Percentiles rank a stretch among this genome's conserved stretches.
Conservation (phyloP, 192 early-diverging fungal genomes). For the Backusella mclennaniae region DNA sequence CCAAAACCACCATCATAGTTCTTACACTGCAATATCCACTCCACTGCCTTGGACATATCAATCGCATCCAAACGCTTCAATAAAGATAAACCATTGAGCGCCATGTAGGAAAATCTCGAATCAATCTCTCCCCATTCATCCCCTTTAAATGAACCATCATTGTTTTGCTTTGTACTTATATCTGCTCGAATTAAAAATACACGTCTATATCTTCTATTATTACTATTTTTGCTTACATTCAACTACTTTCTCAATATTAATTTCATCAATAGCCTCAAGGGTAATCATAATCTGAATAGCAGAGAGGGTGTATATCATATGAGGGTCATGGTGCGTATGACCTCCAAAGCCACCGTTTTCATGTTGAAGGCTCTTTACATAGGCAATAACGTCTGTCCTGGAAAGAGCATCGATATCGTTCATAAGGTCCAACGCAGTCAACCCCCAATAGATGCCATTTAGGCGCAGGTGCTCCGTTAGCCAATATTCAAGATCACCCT, state of each 20-base stretch:
- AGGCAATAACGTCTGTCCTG: slow-evolving; percentile 71
- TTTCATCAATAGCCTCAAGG: slow-evolving; percentile 74
- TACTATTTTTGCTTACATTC: slow-evolving; percentile 52
- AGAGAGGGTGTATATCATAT: slow-evolving; percentile 88
- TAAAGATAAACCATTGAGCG: slow-evolving; percentile 77
- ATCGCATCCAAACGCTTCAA: slow-evolving; percentile 67
- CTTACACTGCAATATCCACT: slow-evolving; percentile 72
- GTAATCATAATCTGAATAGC: slow-evolving; percentile 87
- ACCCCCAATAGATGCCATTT: slow-evolving; percentile 93
- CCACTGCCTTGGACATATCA: slow-evolving; percentile 61
- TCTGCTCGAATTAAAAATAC: slow-evolving; percentile 38
- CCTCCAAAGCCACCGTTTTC: slow-evolving; percentile 94
- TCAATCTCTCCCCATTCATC: slow-evolving; percentile 95
- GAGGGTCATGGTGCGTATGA: slow-evolving; percentile 81
- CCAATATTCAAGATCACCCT: slow-evolving; percentile 92
- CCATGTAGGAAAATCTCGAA: slow-evolving; percentile 88
- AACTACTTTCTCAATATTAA: slow-evolving; percentile 64
- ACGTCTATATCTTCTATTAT: background rate
- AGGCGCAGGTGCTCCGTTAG: slow-evolving; percentile 87
- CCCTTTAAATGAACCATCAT: slow-evolving; percentile 81
- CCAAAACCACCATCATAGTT: slow-evolving; percentile 99
- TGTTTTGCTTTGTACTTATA: slow-evolving; percentile 58
- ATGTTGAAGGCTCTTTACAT: slow-evolving; percentile 78
- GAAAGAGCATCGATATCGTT: slow-evolving; percentile 62
- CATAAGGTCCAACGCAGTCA: slow-evolving; percentile 79